phyloP scores from a whole-genome alignment of 495 filamentous ascomycete genomes.

The Diplogelasinospora grovesii region DNA sequence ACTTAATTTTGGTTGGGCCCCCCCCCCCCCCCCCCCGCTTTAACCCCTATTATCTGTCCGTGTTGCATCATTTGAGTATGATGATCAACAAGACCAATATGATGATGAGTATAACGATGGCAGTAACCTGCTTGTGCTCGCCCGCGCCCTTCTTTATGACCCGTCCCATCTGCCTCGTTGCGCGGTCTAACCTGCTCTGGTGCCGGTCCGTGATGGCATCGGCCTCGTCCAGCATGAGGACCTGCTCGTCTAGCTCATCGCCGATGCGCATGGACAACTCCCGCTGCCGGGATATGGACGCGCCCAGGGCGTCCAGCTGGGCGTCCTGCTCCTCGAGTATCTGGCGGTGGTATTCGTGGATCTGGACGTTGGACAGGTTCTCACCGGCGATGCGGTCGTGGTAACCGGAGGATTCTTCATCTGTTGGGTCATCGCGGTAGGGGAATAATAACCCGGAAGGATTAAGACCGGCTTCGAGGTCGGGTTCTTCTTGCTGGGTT shows the following conservation, averaged over 20 bases:
- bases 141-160: slow-evolving; percentile 64
- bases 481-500: no score
- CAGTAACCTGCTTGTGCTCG: slow-evolving; percentile 74
- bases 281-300: slow-evolving; percentile 82
- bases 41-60: no score
- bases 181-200: slow-evolving; percentile 63
- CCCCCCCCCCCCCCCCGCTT: neutral
- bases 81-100: slow-evolving; percentile 71
- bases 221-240: slow-evolving; percentile 80
- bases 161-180: slow-evolving; percentile 61
- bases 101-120: slow-evolving; percentile 70
- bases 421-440: slow-evolving; percentile 51
- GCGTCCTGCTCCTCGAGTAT: slow-evolving; percentile 84
- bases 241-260: slow-evolving; percentile 88
- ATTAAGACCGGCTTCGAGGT: slow-evolving; percentile 37
- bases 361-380: slow-evolving; percentile 68
- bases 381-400: slow-evolving; percentile 28
- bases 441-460: slow-evolving; percentile 49
- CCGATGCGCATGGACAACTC: slow-evolving; percentile 94
- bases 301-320: slow-evolving; percentile 79
- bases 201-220: slow-evolving; percentile 79
- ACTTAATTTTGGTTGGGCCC: neutral
- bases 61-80: slow-evolving; percentile 71
- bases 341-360: slow-evolving; percentile 75
- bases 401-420: slow-evolving; percentile 48